These are phyloP conservation scores for Bipolaris oryzae DNA, from an alignment of 2,329 filamentous ascomycete genomes.

Conservation along the genomic window DNA sequence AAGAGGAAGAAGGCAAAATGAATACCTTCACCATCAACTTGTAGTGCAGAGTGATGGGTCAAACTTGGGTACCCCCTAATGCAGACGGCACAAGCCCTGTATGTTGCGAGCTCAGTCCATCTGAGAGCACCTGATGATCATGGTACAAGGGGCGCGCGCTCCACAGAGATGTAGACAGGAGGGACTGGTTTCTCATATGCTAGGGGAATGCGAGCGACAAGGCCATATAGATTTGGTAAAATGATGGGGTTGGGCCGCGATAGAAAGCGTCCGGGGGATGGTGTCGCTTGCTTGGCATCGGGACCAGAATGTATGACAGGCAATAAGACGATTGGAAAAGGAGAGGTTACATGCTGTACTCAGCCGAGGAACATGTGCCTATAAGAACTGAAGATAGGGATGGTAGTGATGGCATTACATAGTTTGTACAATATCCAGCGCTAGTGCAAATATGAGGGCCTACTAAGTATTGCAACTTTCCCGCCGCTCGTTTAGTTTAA, in stretches of 20 bases:
- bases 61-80: neutral
- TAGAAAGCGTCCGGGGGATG: neutral
- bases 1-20: conserved; percentile 72
- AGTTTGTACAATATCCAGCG: neutral
- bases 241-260: neutral
- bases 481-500: conserved; percentile 7
- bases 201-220: neutral
- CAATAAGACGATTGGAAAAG: neutral
- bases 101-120: neutral
- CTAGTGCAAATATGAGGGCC: neutral
- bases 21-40: conserved; percentile 3
- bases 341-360: neutral
- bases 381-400: neutral
- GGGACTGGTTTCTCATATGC: neutral
- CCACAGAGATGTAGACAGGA: neutral
- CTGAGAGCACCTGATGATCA: neutral
- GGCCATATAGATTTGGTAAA: neutral
- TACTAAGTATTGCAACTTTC: neutral
- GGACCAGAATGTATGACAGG: neutral
- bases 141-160: neutral
- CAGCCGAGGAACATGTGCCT: neutral
- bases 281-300: neutral
- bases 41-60: neutral
- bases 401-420: neutral
- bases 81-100: neutral